Evolutionary conservation across 2,329 filamentous ascomycete genomes (phyloP).

Genomic region (Colletotrichum sp.): DNA sequence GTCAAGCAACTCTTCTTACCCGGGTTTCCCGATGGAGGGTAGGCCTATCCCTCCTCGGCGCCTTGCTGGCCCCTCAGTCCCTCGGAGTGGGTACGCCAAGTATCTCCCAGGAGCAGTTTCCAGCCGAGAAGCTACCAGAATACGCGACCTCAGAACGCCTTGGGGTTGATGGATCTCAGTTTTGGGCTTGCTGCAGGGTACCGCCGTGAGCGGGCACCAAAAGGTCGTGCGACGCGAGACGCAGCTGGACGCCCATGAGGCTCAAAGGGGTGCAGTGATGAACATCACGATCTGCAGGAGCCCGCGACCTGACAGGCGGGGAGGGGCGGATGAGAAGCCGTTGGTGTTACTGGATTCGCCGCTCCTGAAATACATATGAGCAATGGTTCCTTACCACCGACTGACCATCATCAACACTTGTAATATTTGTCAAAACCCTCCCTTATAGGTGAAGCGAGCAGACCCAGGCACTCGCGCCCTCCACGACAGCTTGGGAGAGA

Average conservation of each 20-base stretch:
- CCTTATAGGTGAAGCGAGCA: background rate
- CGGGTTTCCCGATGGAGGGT: constrained; percentile 1
- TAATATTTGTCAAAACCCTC: no score
- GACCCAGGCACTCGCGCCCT: background rate
- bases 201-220: background rate
- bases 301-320: constrained; percentile 13
- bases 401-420: background rate
- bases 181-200: constrained; percentile 3
- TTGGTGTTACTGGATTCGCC: background rate
- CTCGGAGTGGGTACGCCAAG: constrained; percentile 7
- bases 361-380: background rate
- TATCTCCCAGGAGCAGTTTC: background rate
- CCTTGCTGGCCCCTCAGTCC: background rate
- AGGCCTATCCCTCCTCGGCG: background rate
- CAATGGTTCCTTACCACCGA: background rate
- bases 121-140: background rate
- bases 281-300: constrained; percentile 9
- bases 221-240: constrained; percentile 6
- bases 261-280: constrained; percentile 11
- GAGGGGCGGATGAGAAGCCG: constrained; percentile 9
- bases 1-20: background rate
- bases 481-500: background rate
- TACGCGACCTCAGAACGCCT: background rate
- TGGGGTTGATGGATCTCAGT: background rate
- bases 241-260: constrained; percentile 7